Evolutionary conservation across 495 filamentous ascomycete genomes (phyloP).

Genomic region (Apodospora peruviana): DNA sequence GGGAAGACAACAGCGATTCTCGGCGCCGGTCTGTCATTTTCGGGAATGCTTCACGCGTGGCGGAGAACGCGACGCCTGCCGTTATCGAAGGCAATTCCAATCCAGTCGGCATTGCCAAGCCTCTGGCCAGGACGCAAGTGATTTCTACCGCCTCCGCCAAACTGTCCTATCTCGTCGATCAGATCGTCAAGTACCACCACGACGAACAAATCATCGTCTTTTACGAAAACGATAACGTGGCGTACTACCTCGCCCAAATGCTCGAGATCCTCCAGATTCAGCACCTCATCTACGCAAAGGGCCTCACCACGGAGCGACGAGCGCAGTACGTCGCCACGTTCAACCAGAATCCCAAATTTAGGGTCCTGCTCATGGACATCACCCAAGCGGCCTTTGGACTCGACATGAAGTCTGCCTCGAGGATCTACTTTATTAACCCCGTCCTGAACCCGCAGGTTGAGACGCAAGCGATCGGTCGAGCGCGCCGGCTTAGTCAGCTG

Average conservation of each 20-base stretch:
- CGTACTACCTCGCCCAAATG: slow-evolving; percentile 75
- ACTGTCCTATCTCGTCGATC: slow-evolving; percentile 76
- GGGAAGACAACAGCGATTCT: slow-evolving; percentile 22
- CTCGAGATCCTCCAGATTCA: slow-evolving; percentile 72
- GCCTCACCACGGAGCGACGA: slow-evolving; percentile 51
- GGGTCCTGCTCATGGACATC: slow-evolving; percentile 85
- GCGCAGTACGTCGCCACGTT: slow-evolving; percentile 74
- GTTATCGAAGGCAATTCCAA: slow-evolving; percentile 1
- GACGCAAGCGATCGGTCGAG: slow-evolving; percentile 87
- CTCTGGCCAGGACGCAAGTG: slow-evolving; percentile 57
- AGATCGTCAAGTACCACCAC: slow-evolving; percentile 58
- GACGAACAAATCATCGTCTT: slow-evolving; percentile 88
- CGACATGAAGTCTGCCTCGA: slow-evolving; percentile 72
- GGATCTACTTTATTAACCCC: slow-evolving; percentile 90
- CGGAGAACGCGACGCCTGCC: background rate
- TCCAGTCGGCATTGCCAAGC: slow-evolving; percentile 33
- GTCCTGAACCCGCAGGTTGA: slow-evolving; percentile 82
- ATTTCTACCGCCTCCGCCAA: slow-evolving; percentile 82
- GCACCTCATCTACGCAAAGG: slow-evolving; percentile 76
- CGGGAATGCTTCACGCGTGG: slow-evolving; percentile 6
- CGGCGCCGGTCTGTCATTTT: slow-evolving; percentile 20
- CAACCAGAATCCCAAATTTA: slow-evolving; percentile 55
- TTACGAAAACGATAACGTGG: slow-evolving; percentile 81
- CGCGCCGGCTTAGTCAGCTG: slow-evolving; percentile 80
- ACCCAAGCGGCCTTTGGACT: slow-evolving; percentile 81